Evolutionary conservation across 495 filamentous ascomycete species (phyloP), one percentile per base, ranked within the genome.

Genomic region (Geopyxis carbonaria): DNA sequence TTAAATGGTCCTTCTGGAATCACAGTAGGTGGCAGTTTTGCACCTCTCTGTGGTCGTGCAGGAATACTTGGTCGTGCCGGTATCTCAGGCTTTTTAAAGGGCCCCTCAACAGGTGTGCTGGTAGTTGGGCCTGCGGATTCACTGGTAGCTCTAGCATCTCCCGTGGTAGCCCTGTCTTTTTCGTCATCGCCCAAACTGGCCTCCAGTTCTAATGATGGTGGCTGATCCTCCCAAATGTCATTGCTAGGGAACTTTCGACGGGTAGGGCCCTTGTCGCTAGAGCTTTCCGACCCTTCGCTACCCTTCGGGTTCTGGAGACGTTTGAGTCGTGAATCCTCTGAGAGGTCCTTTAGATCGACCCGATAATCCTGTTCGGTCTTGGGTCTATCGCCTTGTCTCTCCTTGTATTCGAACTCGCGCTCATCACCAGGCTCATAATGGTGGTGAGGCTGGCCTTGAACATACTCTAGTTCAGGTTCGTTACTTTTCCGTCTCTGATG

Each of bases 211-310:
- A 81, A 69, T 49, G 78, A 84, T 46, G 89, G 80, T 3, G 89
- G 87, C 0, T 72, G 73, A 55, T 99, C 89, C 62, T 99, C 89
- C 89, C 89, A 99, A 31, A 95, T 78, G 60, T 99, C 89, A 24
- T 73, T 73, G 55, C 86, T 93, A 4, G 89, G 89, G 56, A 99
- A 99, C 5, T 33, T 33, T 23, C 79, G 78, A 40, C 72, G 68
- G 5, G 9, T 6, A 5, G 5, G 9, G 8, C 33, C 5, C 15
- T 15, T 36, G 19, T 16, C 7, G 14, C 15, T 36, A 6, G 36
- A 18, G 22, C 11, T 28, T 2, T 16, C 36, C 23, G 22, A 25
- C 7, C 11, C n/a, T 2, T 29, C 36, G 22, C 6, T 10, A 14
- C 6, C 18, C 11, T 58, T 50, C 28, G 64, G 58, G 42, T 64